Conservation (phyloP, 2,329 filamentous ascomycete genomes). For the Pestalotiopsis sp. region DNA sequence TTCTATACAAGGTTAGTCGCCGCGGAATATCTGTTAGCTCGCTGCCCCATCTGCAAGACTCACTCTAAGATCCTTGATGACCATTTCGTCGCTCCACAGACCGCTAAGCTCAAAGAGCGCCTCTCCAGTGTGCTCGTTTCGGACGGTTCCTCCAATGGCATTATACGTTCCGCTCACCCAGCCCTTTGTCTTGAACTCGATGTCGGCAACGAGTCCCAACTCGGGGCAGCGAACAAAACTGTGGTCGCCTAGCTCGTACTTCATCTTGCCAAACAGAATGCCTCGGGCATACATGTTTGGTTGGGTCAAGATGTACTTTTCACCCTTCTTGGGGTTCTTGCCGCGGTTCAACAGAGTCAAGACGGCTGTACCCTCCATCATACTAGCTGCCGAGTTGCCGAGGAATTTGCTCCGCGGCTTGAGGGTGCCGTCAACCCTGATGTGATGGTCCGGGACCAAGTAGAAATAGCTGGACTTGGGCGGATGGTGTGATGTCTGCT, state of each 20-base stretch:
- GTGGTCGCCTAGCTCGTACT: slow-evolving; percentile 96
- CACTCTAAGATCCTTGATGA: slow-evolving; percentile 79
- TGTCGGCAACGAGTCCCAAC: slow-evolving; percentile 79
- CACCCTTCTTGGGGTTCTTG: slow-evolving; percentile 62
- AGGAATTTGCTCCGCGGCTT: slow-evolving; percentile 95
- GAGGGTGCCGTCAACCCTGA: slow-evolving; percentile 91
- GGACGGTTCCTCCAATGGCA: slow-evolving; percentile 88
- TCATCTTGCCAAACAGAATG: slow-evolving; percentile 98
- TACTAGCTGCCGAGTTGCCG: slow-evolving; percentile 93
- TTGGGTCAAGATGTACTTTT: slow-evolving; percentile 92
- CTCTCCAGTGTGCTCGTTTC: slow-evolving; percentile 83
- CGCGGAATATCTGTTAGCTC: too few species aligned
- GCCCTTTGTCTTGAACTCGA: slow-evolving; percentile 98
- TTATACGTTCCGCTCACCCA: slow-evolving; percentile 98
- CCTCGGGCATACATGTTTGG: slow-evolving; percentile 99
- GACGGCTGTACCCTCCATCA: slow-evolving; percentile 97
- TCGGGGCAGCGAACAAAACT: slow-evolving; percentile 92
- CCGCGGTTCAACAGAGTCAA: slow-evolving; percentile 80
- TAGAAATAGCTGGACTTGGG: slow-evolving; percentile 99
- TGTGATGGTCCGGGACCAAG: slow-evolving; percentile 90
- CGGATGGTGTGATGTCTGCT: slow-evolving; percentile 97
- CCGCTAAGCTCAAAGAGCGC: slow-evolving; percentile 89
- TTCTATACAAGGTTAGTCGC: slow-evolving; percentile 55
- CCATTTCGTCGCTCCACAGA: slow-evolving; percentile 94
- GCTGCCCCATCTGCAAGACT: slow-evolving; percentile 24